phyloP scores from a whole-genome alignment of 352 stramenopile genomes.

The Phytophthora palmivora region DNA sequence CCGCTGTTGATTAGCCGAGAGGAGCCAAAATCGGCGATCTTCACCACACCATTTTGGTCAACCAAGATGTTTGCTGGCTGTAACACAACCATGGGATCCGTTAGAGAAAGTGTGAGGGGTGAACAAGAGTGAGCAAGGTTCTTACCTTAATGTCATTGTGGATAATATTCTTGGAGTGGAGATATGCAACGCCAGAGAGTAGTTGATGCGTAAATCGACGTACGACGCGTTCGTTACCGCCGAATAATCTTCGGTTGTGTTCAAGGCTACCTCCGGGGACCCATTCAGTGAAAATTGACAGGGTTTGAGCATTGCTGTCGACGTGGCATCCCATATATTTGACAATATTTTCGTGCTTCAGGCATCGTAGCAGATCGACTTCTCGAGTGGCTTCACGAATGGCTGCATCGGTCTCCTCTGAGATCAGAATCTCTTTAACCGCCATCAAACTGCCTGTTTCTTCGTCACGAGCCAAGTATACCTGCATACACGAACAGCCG shows the following conservation, averaged over 20 bases:
- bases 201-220: slow-evolving; percentile 86
- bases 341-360: slow-evolving; percentile 93
- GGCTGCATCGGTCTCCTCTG: slow-evolving; percentile 47
- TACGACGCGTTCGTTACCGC: slow-evolving; percentile 73
- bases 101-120: background rate
- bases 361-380: slow-evolving; percentile 87
- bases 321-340: slow-evolving; percentile 91
- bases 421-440: slow-evolving; percentile 69
- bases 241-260: slow-evolving; percentile 85
- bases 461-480: slow-evolving; percentile 93
- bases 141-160: slow-evolving; percentile 86
- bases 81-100: background rate
- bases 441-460: slow-evolving; percentile 89
- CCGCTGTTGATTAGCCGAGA: slow-evolving; percentile 75
- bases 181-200: slow-evolving; percentile 88
- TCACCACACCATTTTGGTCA: slow-evolving; percentile 93
- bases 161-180: slow-evolving; percentile 79
- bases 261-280: slow-evolving; percentile 86
- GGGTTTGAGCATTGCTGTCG: slow-evolving; percentile 58
- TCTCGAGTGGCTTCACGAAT: slow-evolving; percentile 63
- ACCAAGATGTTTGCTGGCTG: slow-evolving; percentile 94
- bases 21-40: slow-evolving; percentile 95
- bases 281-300: slow-evolving; percentile 94
- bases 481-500: slow-evolving; percentile 29
- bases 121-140: too few species aligned